These are phyloP conservation scores for Malassezia pachydermatis DNA, from an alignment of 1,284 basidiomycete genomes.

Conservation along the genomic window DNA sequence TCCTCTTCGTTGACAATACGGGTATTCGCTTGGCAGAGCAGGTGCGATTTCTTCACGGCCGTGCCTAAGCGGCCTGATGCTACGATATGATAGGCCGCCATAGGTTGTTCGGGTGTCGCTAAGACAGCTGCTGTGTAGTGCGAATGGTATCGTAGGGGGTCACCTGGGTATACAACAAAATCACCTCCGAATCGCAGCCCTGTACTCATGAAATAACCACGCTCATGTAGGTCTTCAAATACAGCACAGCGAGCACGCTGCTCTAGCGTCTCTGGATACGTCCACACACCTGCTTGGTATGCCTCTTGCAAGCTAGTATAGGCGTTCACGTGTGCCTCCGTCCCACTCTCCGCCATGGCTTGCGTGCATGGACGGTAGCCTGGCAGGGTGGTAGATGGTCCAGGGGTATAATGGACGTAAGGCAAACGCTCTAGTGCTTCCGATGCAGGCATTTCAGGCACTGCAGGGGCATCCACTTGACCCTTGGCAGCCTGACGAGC, in stretches of 20 bases:
- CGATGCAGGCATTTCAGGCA: conserved; percentile 48
- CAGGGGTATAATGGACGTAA: conserved; percentile 7
- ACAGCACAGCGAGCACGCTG: conserved; percentile 68
- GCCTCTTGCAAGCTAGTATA: conserved; percentile 58
- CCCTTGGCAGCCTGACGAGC: conserved; percentile 42
- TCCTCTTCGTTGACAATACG: conserved; percentile 9
- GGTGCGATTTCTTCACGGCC: conserved; percentile 90
- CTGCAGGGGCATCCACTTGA: conserved; percentile 49
- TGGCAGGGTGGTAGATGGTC: conserved; percentile 14
- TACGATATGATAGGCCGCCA: conserved; percentile 81
- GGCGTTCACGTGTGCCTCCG: conserved; percentile 3
- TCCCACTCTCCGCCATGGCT: not conserved
- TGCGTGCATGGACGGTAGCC: conserved; percentile 23
- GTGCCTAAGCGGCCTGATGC: conserved; percentile 91
- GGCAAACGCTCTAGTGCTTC: conserved; percentile 56
- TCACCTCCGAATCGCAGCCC: conserved; percentile 91
- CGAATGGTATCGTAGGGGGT: conserved; percentile 89
- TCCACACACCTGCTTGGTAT: conserved; percentile 62
- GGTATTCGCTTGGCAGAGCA: conserved; percentile 57
- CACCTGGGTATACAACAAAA: conserved; percentile 90
- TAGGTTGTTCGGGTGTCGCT: conserved; percentile 55
- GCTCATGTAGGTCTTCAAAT: conserved; percentile 67
- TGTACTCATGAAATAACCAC: conserved; percentile 72
- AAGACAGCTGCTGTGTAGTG: conserved; percentile 83
- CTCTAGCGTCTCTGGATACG: conserved; percentile 58